These are phyloP conservation scores for Agarophyton chilense DNA, from an alignment of 23 red algal genomes.

Conservation along the genomic window DNA sequence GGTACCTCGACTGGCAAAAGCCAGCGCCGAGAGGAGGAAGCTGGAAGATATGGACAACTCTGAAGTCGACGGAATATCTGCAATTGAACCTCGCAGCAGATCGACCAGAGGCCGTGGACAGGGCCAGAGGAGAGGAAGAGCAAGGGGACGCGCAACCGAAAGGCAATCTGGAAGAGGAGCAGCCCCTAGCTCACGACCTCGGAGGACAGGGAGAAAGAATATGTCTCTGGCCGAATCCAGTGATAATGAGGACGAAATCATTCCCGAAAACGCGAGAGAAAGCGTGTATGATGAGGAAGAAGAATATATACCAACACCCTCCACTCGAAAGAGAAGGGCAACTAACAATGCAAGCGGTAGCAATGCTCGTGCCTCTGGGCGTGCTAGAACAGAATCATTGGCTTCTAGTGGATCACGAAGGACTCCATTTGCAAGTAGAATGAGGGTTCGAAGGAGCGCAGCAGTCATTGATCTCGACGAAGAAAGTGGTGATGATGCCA, in stretches of 20 bases:
- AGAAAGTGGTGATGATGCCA: conserved; percentile 67
- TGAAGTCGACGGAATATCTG: background rate
- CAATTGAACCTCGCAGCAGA: background rate
- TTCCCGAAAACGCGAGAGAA: background rate
- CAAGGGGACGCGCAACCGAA: background rate
- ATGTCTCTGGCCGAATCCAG: conserved; percentile 10
- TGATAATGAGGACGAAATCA: conserved; percentile 11
- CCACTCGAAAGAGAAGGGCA: conserved; percentile 37
- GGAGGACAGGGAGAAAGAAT: background rate
- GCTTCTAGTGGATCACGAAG: conserved; percentile 12
- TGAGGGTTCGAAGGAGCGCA: conserved; percentile 19
- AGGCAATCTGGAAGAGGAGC: background rate
- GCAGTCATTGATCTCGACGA: conserved; percentile 52
- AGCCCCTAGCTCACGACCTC: background rate
- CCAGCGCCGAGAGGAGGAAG: background rate
- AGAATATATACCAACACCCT: conserved; percentile 37
- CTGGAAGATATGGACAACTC: background rate
- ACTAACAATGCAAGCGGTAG: conserved; percentile 9
- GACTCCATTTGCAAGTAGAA: conserved; percentile 26
- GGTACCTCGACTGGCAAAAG: conserved; percentile 2
- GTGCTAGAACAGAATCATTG: conserved; percentile 27
- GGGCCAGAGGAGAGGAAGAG: background rate
- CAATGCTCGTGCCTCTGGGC: conserved; percentile 10
- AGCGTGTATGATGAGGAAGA: background rate
- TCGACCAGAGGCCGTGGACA: background rate